Evolutionary conservation across 345 rosid genomes (phyloP).

Genomic region (Viola odorata): DNA sequence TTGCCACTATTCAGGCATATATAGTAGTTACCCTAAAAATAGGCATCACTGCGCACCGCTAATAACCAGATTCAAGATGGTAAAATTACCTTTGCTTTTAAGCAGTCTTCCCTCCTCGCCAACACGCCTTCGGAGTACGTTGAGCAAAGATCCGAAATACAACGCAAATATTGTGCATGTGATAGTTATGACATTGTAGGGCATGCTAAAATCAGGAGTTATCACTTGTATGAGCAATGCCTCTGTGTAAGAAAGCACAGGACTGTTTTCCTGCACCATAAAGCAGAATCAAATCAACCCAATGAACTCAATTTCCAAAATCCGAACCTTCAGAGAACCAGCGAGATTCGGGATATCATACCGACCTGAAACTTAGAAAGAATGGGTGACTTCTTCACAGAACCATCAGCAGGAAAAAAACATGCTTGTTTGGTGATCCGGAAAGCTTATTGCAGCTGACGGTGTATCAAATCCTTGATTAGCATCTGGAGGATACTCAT

Average conservation of each 20-base stretch:
- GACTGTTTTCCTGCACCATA: slow-evolving; percentile 55
- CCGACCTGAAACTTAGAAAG: slow-evolving; percentile 60
- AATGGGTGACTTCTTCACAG: slow-evolving; percentile 36
- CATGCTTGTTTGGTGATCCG: slow-evolving; percentile 47
- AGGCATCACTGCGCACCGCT: neutral
- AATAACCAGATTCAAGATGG: neutral
- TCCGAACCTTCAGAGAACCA: slow-evolving; percentile 1
- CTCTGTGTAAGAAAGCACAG: slow-evolving; percentile 77
- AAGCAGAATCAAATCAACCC: slow-evolving; percentile 11
- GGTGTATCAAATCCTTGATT: slow-evolving; percentile 97
- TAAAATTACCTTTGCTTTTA: slow-evolving; percentile 51
- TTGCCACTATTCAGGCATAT: no score
- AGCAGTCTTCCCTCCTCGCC: slow-evolving; percentile 79
- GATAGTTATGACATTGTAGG: slow-evolving; percentile 92
- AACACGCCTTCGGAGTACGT: slow-evolving; percentile 63
- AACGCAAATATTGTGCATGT: slow-evolving; percentile 88
- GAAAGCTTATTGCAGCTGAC: slow-evolving; percentile 80
- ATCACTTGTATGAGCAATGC: slow-evolving; percentile 83
- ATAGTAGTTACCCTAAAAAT: no score
- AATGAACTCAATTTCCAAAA: slow-evolving; percentile 1
- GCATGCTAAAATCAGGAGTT: slow-evolving; percentile 99
- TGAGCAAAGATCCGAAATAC: slow-evolving; percentile 85
- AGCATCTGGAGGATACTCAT: slow-evolving; percentile 98
- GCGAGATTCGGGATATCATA: neutral
- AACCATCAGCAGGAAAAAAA: slow-evolving; percentile 33